Evolutionary conservation across 306 rosid species (phyloP).

Genomic region (Dalbergia oliveri): DNA sequence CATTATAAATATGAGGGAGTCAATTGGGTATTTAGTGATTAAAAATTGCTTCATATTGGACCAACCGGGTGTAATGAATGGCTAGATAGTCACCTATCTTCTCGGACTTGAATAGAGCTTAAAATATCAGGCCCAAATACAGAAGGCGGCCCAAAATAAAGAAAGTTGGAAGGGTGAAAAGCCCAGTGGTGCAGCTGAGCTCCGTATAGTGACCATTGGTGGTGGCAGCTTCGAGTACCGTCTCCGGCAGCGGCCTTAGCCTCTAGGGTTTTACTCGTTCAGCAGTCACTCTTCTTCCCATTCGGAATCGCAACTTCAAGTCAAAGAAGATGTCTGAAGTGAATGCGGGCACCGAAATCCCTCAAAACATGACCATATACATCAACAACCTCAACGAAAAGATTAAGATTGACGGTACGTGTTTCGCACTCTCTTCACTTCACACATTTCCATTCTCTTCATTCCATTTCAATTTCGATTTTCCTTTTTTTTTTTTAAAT

Average conservation of each 20-base stretch:
- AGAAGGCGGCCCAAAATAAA: background rate
- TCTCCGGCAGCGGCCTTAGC: slow-evolving; percentile 43
- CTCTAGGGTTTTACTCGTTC: slow-evolving; percentile 41
- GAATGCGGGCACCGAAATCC: slow-evolving; percentile 57
- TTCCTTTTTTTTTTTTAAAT: background rate
- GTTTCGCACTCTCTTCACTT: background rate
- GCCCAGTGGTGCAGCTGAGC: slow-evolving; percentile 14
- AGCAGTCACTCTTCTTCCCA: slow-evolving; percentile 1
- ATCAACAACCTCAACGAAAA: slow-evolving; percentile 96
- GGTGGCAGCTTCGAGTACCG: slow-evolving; percentile 13
- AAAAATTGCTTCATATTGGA: background rate
- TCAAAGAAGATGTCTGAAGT: slow-evolving; percentile 67
- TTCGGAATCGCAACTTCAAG: background rate
- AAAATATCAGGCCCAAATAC: background rate
- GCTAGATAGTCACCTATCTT: background rate
- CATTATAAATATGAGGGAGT: no score
- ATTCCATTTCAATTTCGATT: background rate
- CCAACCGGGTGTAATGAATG: background rate
- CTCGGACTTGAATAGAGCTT: background rate
- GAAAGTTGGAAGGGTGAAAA: background rate
- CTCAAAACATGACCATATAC: slow-evolving; percentile 84
- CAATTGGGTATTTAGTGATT: no score
- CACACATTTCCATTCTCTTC: background rate
- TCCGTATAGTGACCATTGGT: background rate
- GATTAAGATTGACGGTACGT: slow-evolving; percentile 86